A percentile compares a stretch with the other conserved stretches of the same genome.
Conservation (phyloP, 192 early-diverging fungal genomes). For the Entophlyctis helioformis region DNA sequence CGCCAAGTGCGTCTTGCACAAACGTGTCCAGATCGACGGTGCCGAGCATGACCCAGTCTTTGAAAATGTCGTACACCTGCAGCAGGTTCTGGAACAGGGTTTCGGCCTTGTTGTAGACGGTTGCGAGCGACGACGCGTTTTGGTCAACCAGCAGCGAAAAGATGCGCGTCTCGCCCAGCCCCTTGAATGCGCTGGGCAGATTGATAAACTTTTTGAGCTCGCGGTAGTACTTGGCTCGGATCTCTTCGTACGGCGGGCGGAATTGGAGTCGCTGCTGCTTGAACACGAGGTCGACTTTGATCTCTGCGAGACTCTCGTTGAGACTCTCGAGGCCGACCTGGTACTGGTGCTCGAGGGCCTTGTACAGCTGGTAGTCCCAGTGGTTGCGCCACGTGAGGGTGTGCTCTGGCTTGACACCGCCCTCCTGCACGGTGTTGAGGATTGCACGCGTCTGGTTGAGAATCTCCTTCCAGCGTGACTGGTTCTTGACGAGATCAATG, state of each 20-base stretch:
- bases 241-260: slow-evolving; percentile 44
- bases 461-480: slow-evolving; percentile 42
- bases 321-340: slow-evolving; percentile 32
- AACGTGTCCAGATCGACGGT: slow-evolving; percentile 36
- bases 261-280: slow-evolving; percentile 41
- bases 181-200: slow-evolving; percentile 32
- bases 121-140: slow-evolving; percentile 21
- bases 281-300: slow-evolving; percentile 42
- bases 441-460: slow-evolving; percentile 24
- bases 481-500: slow-evolving; percentile 32
- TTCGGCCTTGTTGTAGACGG: slow-evolving; percentile 40
- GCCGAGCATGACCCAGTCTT: slow-evolving; percentile 44
- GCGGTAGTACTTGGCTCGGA: slow-evolving; percentile 49
- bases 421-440: slow-evolving; percentile 22
- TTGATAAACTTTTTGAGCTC: slow-evolving; percentile 55
- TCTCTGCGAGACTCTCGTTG: slow-evolving; percentile 34
- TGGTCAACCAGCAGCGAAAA: slow-evolving; percentile 34
- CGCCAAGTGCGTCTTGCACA: slow-evolving; percentile 27
- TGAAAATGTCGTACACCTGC: slow-evolving; percentile 36
- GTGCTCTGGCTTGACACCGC: slow-evolving; percentile 17
- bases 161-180: slow-evolving; percentile 26
- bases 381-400: slow-evolving; percentile 40
- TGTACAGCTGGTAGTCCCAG: slow-evolving; percentile 48
- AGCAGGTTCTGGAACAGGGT: slow-evolving; percentile 31
- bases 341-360: slow-evolving; percentile 42